Evolutionary conservation across 2,329 filamentous ascomycete species (phyloP), one percentile per base, ranked within the genome.

Genomic region (Malbranchea zuffiana): DNA sequence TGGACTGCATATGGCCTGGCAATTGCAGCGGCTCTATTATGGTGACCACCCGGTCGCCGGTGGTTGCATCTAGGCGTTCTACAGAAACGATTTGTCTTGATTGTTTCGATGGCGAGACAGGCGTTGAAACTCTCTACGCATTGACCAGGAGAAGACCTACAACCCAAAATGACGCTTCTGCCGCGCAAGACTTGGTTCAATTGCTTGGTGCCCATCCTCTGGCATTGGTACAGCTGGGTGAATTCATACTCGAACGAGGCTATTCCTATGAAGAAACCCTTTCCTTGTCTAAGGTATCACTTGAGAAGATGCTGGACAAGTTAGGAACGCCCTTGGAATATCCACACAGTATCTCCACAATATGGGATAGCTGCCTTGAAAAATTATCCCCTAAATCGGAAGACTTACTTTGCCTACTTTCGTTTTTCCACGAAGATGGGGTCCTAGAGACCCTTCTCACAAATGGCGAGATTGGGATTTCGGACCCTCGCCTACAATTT

Each of bases 401-500:
- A 15, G 11, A 17, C 3, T 12, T 41, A 23, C 24, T 32, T n/a
- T 16, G 24, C 11, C 11, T 41, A 7, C 34, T 41, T 18, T 21
- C 27, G 1, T 40, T 40, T 26, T 37, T 41, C 19, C 19, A 41
- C 12, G 34, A 28, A 10, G 39, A 33, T 18, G 3, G 16, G 8
- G 33, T 41, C n/a, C 28, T 28, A 28, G 39, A 41, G 13, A 16
- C 6, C 13, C 4, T 41, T 37, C 12, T 41, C 32, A 25, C 44
- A 37, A 63, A 43, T 0, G 19, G n/a, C 31, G 29, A 31, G 15
- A n/a, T 23, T n/a, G 19, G 27, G 8, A 35, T 43, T 16, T 11
- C 35, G 6, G 21, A 35, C 10, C n/a, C 31, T 30, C 3, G 5
- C n/a, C 16, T 35, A 29, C 20, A 18, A 13, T 30, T 35, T 35